Percentiles rank a stretch among this genome's conserved stretches.
Conservation (phyloP, 768 basidiomycete genomes). For the Tylopilus felleus region DNA sequence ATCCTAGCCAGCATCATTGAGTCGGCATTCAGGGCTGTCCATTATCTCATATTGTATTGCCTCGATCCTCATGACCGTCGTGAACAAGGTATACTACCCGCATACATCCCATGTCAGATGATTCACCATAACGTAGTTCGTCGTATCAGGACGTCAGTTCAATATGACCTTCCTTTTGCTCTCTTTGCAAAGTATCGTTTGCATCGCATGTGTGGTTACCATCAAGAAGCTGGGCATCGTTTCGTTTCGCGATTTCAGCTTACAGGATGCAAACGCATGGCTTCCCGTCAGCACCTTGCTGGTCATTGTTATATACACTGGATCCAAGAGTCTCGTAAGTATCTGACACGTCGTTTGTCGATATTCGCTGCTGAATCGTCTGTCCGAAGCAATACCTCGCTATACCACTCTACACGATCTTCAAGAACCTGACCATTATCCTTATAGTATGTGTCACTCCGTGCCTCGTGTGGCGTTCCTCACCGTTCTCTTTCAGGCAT, state of each 20-base stretch:
- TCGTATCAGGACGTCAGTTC: conserved; percentile 90
- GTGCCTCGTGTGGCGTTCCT: neutral
- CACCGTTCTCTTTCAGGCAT: conserved; percentile 55
- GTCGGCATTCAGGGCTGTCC: conserved; percentile 58
- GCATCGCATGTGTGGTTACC: conserved; percentile 66
- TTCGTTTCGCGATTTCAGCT: conserved; percentile 80
- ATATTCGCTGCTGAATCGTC: neutral
- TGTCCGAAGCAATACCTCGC: conserved; percentile 82
- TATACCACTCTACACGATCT: conserved; percentile 98
- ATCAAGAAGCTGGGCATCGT: conserved; percentile 79
- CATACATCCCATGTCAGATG: neutral
- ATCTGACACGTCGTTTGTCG: neutral
- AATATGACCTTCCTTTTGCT: conserved; percentile 97
- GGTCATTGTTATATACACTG: conserved; percentile 95
- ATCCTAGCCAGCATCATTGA: neutral
- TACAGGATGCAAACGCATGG: conserved; percentile 85
- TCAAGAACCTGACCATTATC: conserved; percentile 99
- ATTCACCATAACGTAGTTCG: conserved; percentile 54
- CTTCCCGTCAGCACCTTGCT: conserved; percentile 91
- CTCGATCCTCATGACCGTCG: conserved; percentile 94
- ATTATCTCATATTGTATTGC: conserved; percentile 88
- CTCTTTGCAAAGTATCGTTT: conserved; percentile 87
- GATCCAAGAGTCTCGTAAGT: conserved; percentile 92
- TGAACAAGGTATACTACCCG: conserved; percentile 74
- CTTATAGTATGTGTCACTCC: conserved; percentile 66